These are phyloP conservation scores for Macrophomina tecta DNA, from an alignment of 2,329 filamentous ascomycete species.

Conservation along the genomic window DNA sequence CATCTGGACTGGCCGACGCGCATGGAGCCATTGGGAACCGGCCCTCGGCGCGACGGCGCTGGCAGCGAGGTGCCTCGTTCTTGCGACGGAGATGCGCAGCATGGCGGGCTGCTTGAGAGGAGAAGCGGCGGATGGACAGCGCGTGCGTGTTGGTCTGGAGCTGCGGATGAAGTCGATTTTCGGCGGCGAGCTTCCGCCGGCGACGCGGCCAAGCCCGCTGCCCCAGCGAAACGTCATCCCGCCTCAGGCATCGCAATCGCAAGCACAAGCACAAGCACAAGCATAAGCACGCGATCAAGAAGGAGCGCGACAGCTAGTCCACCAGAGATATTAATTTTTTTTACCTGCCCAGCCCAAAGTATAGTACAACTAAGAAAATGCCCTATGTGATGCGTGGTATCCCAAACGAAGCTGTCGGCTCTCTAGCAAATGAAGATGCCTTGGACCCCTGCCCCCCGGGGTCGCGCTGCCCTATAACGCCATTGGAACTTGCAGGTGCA, in stretches of 20 bases:
- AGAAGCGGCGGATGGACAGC: constrained; percentile 27
- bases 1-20: constrained; percentile 36
- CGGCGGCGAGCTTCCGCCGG: constrained; percentile 29
- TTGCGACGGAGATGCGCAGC: constrained; percentile 61
- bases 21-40: constrained; percentile 52
- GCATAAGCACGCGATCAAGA: background rate
- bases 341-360: background rate
- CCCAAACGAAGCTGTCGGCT: constrained; percentile 16
- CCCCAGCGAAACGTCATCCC: constrained; percentile 17
- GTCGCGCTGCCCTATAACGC: constrained; percentile 14
- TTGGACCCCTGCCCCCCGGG: constrained; percentile 1
- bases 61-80: constrained; percentile 52
- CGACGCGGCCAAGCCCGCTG: constrained; percentile 11
- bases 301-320: background rate
- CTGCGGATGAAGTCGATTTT: constrained; percentile 28
- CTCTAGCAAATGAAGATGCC: constrained; percentile 12
- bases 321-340: background rate
- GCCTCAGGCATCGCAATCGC: constrained; percentile 4
- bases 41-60: constrained; percentile 45
- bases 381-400: constrained; percentile 16
- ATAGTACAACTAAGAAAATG: constrained; percentile 20
- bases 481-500: constrained; percentile 2
- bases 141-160: constrained; percentile 18
- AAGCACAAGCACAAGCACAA: background rate
- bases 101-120: constrained; percentile 56